Base-by-base conservation (phyloP, 805 yeast species). In the Ogataea henricii region DNA sequence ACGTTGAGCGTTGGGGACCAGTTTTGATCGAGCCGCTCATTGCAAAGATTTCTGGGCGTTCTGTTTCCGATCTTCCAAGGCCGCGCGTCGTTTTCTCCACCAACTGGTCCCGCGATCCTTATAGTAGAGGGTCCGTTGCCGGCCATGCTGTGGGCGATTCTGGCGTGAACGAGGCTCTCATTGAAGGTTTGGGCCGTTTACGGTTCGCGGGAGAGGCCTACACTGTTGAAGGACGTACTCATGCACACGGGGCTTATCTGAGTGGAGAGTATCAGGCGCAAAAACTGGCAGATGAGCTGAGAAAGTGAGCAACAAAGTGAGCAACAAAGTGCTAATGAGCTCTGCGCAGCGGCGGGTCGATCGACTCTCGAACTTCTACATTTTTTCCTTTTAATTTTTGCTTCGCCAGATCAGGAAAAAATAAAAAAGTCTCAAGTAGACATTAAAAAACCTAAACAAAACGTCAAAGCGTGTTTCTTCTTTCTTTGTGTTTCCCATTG, bases 131-230 rank as follows among this genome's bases (percentile, higher is more conserved):
- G 14, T 72, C 82, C 1, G 74, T 77, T 52, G 55, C 73, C 4
- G 74, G 77, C 2, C 57, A 69, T 43, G 65, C 71, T 10, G 70
- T 71, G 0, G 71, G 69, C 13, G 82, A 77, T 55, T 69, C 70
- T 16, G 30, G 75, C 1, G 68, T 65, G n/a, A 62, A 63, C 33
- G 65, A 58, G 38, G 62, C 55, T 5, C 46, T 60, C 20, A 33
- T 63, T 23, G 58, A 58, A n/a, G 71, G 71, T 3, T 58, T 59
- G 44, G 69, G 64, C 2, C 55, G 66, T 13, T 58, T 79, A 17
- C 62, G 82, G 22, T 79, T 79, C 67, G 83, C 82, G 0, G 83
- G 83, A 6, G 83, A 78, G 54, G 81, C 76, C 46, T 73, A 81
- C 20, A 65, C 69, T 35, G 59, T 64, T 47, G 81, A 77, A 40